These are phyloP conservation scores for Trichomonas tenax DNA, from an alignment of 208 protist species.

Conservation along the genomic window DNA sequence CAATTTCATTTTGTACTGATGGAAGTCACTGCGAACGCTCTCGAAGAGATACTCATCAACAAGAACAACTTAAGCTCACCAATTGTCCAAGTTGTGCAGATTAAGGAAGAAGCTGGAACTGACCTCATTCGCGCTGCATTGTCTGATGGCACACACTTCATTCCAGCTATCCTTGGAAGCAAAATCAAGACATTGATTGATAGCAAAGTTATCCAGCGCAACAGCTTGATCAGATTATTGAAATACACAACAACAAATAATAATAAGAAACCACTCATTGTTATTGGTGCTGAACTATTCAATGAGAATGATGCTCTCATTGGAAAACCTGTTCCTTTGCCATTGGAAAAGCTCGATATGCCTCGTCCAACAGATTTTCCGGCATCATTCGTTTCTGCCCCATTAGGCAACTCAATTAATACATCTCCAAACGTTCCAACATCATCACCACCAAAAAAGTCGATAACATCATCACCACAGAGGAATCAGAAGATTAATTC, in stretches of 20 bases:
- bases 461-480: not conserved
- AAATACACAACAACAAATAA: not conserved
- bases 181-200: not conserved
- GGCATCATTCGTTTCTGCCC: not conserved
- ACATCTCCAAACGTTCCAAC: not conserved
- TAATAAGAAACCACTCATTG: not conserved
- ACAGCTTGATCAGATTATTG: not conserved
- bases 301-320: not conserved
- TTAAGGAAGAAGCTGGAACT: not conserved
- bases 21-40: not conserved
- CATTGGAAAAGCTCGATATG: not conserved
- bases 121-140: not conserved
- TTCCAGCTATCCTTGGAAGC: not conserved
- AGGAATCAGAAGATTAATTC: not conserved
- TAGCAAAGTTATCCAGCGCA: not conserved
- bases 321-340: not conserved
- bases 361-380: not conserved
- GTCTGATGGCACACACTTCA: not conserved
- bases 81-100: not conserved
- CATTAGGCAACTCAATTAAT: not conserved
- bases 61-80: not conserved
- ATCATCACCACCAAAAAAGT: not conserved
- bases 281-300: not conserved
- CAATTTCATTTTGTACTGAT: not conserved
- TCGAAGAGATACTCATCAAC: not conserved